Percentiles rank a stretch among this genome's conserved stretches.
Evolutionary conservation across 495 filamentous ascomycete genomes (phyloP).

Genomic region (Xylaria venustula): DNA sequence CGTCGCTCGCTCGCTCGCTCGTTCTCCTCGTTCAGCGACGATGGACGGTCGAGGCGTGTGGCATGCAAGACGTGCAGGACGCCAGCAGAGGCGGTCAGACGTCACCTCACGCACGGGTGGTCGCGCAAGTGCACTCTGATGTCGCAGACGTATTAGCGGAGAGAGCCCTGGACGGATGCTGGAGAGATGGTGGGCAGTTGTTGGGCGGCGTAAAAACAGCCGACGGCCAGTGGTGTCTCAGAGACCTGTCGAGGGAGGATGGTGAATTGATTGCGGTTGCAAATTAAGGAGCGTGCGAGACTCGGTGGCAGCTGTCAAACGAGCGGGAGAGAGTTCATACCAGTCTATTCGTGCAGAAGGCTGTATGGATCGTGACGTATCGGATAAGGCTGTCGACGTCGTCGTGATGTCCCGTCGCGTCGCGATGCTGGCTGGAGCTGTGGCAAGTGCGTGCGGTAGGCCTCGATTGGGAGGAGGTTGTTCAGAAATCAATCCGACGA

Average conservation of each 20-base stretch:
- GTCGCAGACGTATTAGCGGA: conserved; percentile 1
- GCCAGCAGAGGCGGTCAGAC: not conserved
- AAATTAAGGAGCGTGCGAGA: not conserved
- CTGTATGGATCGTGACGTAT: not conserved
- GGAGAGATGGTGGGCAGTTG: not conserved
- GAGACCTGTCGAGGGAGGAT: too few relatives aligned
- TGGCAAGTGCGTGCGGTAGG: conserved; percentile 9
- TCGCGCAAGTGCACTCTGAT: conserved; percentile 6
- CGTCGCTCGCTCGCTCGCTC: not conserved
- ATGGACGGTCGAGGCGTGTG: not conserved
- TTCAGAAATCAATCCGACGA: conserved; percentile 18
- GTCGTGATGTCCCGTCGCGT: conserved; percentile 10
- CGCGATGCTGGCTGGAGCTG: conserved; percentile 12
- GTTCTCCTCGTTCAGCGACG: conserved; percentile 1
- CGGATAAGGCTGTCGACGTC: not conserved
- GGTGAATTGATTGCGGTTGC: not conserved
- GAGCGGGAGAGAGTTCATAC: not conserved
- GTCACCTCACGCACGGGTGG: not conserved
- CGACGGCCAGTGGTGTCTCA: too few relatives aligned
- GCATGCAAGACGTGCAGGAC: not conserved
- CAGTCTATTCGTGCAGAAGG: not conserved
- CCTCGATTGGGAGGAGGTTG: conserved; percentile 14
- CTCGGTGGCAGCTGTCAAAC: not conserved
- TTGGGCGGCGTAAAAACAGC: too few relatives aligned
- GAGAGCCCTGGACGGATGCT: not conserved